These are phyloP conservation scores for Wilhelminamyces savonicus DNA, from an alignment of 805 yeast species.

Conservation along the genomic window DNA sequence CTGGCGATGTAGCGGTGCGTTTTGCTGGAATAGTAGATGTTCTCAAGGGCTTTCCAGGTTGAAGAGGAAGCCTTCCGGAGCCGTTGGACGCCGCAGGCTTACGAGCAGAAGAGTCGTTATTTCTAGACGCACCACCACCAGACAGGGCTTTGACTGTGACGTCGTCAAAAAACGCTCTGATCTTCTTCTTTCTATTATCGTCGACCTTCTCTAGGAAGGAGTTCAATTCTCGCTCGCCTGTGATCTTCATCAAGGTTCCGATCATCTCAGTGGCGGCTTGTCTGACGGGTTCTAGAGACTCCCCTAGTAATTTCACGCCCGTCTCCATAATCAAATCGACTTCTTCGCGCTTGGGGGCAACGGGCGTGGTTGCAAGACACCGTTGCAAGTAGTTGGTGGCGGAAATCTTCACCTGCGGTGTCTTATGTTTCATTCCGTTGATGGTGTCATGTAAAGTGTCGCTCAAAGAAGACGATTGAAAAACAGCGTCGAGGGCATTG, in stretches of 20 bases:
- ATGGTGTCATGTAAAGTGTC: slow-evolving; percentile 58
- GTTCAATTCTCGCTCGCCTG: slow-evolving; percentile 65
- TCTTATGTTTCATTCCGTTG: slow-evolving; percentile 62
- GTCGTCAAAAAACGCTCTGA: slow-evolving; percentile 48
- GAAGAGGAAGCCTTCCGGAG: too few species aligned
- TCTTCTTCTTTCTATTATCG: slow-evolving; percentile 63
- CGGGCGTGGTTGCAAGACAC: slow-evolving; percentile 47
- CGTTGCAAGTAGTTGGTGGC: slow-evolving; percentile 59
- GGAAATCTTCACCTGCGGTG: slow-evolving; percentile 76
- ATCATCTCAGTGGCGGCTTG: slow-evolving; percentile 69
- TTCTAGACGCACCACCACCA: slow-evolving; percentile 1
- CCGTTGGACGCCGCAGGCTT: too few species aligned
- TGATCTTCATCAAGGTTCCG: slow-evolving; percentile 78
- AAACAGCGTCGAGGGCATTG: slow-evolving; percentile 59
- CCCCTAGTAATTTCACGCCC: slow-evolving; percentile 62
- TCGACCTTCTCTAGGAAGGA: slow-evolving; percentile 65
- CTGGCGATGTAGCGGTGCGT: slow-evolving; percentile 66
- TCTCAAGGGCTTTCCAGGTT: too few species aligned
- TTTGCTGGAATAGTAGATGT: slow-evolving; percentile 53
- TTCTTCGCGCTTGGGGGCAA: slow-evolving; percentile 46
- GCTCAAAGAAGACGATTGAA: slow-evolving; percentile 40
- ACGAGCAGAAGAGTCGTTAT: slow-evolving; percentile 1
- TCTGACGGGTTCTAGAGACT: slow-evolving; percentile 81
- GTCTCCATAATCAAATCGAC: slow-evolving; percentile 50
- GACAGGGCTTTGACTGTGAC: slow-evolving; percentile 48